Base-by-base conservation (phyloP, 352 stramenopile species). In the Phytophthora capsici region DNA sequence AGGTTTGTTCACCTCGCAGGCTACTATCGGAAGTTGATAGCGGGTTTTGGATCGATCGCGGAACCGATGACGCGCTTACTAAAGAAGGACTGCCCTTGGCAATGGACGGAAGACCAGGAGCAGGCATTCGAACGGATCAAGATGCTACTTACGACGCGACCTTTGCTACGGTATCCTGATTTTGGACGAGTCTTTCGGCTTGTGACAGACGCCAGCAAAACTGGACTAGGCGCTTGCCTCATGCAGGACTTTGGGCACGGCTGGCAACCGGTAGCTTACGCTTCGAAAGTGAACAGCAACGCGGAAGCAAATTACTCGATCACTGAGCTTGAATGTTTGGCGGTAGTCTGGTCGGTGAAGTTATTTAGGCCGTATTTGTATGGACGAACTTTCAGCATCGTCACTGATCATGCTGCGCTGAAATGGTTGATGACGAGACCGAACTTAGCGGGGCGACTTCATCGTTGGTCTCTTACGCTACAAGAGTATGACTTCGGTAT, bases 261-360 rank as follows among this genome's bases (percentile, higher is more conserved):
- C 0, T 55, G 48, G 32, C 17, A 55, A n/a, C 48, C 30, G 2
- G 25, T 55, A 0, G 48, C 2, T 2, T 45, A 30, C 3, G 32
- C 30, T 3, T 32, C 10, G 6, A 55, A 45, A 19, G 48, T 43
- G 6, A 55, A 44, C 19, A 36, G 28, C 20, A 3, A 12, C 2
- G 30, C 48, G 10, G 30, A 55, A n/a, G 6, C 7, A 8, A 55
- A 45, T n/a, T 54, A 43, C 25, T 40, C 47, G 16, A 47, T 55
- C 0, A 55, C 32, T 0, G 48, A 45, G 13, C 13, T 55, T 1
- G 48, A 55, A 12, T 44, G 48, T 6, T n/a, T 45, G 3, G 48
- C 48, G 0, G 48, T 34, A 1, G 17, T 55, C 2, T 55, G 30
- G 30, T 6, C 30, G 10, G 12, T 45, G 3, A 44, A 45, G 25